phyloP scores from a whole-genome alignment of 1,284 basidiomycete species.

The Macrocybe sp. region DNA sequence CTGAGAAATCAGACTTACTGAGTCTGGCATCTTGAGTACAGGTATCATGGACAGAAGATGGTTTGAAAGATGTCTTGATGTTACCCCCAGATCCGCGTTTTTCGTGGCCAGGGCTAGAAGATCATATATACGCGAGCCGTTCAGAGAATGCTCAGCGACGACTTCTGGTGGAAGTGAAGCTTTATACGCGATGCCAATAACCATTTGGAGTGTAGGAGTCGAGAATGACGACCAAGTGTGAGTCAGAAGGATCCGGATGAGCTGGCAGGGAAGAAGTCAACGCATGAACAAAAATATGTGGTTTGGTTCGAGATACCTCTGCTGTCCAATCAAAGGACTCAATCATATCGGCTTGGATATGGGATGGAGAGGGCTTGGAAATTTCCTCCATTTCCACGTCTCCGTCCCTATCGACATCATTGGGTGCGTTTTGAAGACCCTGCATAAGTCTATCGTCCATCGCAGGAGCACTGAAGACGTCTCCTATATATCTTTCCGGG shows the following conservation, averaged over 20 bases:
- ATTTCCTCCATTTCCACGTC: slow-evolving; percentile 28
- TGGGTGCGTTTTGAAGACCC: too few species aligned
- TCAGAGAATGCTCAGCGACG: slow-evolving; percentile 31
- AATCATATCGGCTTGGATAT: slow-evolving; percentile 17
- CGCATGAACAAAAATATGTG: too few species aligned
- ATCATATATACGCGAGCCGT: slow-evolving; percentile 42
- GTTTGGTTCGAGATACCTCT: slow-evolving; percentile 38
- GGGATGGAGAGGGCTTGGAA: too few species aligned
- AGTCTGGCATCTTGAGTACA: slow-evolving; percentile 28
- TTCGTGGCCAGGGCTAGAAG: slow-evolving; percentile 38
- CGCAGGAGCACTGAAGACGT: too few species aligned
- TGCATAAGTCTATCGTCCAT: too few species aligned
- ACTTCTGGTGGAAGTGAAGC: slow-evolving; percentile 19
- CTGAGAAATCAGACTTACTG: slow-evolving; percentile 31
- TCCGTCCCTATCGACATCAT: slow-evolving; percentile 16
- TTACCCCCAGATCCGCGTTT: slow-evolving; percentile 27
- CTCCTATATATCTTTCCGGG: too few species aligned
- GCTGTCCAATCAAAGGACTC: slow-evolving; percentile 44
- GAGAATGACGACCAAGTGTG: slow-evolving; percentile 39
- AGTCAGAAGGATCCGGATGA: slow-evolving; percentile 53
- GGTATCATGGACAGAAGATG: slow-evolving; percentile 34
- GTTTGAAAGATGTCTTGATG: slow-evolving; percentile 27
- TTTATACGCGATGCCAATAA: slow-evolving; percentile 38
- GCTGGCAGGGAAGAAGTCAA: slow-evolving; percentile 7
- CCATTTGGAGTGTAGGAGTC: slow-evolving; percentile 48